Conservation (phyloP, 768 basidiomycete species). For the Boletellus sp. region DNA sequence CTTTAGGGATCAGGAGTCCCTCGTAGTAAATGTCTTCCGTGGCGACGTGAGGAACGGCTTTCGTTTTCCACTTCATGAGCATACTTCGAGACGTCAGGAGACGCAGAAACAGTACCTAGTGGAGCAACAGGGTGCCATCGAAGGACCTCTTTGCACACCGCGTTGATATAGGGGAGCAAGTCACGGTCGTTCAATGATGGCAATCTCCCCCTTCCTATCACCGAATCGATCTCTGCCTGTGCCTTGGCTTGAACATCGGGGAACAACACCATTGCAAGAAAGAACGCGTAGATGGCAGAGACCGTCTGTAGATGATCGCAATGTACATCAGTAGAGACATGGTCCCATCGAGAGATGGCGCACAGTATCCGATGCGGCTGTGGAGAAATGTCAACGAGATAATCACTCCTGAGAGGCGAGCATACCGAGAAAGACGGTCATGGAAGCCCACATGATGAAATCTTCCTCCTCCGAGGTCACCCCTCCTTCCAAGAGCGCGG, state of each 20-base stretch:
- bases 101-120: constrained; percentile 18
- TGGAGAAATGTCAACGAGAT: not conserved
- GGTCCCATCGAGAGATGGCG: constrained; percentile 30
- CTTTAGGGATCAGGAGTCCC: constrained; percentile 22
- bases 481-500: constrained; percentile 9
- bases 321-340: constrained; percentile 8
- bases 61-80: not conserved
- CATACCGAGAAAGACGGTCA: constrained; percentile 10
- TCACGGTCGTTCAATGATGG: constrained; percentile 20
- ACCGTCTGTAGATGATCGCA: constrained; percentile 11
- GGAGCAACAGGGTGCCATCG: constrained; percentile 19
- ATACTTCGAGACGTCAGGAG: not conserved
- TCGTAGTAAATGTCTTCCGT: constrained; percentile 18
- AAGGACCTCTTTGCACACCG: constrained; percentile 24
- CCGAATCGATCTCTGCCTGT: constrained; percentile 22
- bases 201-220: constrained; percentile 20
- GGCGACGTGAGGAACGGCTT: constrained; percentile 16
- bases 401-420: not conserved
- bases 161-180: constrained; percentile 25
- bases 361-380: constrained; percentile 46
- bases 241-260: constrained; percentile 26
- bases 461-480: constrained; percentile 19
- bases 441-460: constrained; percentile 18
- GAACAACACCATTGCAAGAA: constrained; percentile 23
- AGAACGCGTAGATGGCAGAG: constrained; percentile 20